A percentile compares a stretch with the other conserved stretches of the same genome.
Evolutionary conservation across 371 early-diverging fungal species (phyloP).

Genomic region (Quaeritorhiza haematococci): DNA sequence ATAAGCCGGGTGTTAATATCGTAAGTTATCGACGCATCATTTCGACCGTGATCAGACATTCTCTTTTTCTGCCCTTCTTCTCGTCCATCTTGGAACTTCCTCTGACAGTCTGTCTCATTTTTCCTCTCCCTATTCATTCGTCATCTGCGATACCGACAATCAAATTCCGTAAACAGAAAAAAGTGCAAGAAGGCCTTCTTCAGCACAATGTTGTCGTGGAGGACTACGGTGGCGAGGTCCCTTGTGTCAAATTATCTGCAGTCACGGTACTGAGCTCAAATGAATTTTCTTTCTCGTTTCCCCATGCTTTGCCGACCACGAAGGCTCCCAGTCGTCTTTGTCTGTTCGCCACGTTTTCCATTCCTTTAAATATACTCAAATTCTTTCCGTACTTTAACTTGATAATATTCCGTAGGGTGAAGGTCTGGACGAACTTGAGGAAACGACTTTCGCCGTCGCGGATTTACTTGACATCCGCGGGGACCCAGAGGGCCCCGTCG

Average conservation of each 20-base stretch:
- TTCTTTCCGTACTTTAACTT: too few species aligned
- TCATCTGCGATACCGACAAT: neutral
- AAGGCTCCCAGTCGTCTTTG: too few species aligned
- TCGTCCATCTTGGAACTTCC: too few species aligned
- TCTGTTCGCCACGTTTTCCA: too few species aligned
- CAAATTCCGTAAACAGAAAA: slow-evolving; percentile 20
- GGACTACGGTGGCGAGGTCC: slow-evolving; percentile 92
- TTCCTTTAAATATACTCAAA: too few species aligned
- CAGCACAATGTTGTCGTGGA: slow-evolving; percentile 79
- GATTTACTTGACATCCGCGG: slow-evolving; percentile 77
- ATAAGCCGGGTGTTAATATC: slow-evolving; percentile 77
- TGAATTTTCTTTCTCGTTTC: neutral
- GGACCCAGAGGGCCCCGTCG: slow-evolving; percentile 63
- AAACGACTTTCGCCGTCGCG: slow-evolving; percentile 77
- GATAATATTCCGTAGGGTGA: slow-evolving; percentile 46
- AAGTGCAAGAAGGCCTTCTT: slow-evolving; percentile 73
- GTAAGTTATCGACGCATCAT: slow-evolving; percentile 13
- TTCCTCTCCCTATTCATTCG: too few species aligned
- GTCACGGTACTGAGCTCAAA: slow-evolving; percentile 47
- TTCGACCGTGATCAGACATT: too few species aligned
- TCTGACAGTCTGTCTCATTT: too few species aligned
- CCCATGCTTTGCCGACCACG: neutral
- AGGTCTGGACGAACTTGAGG: slow-evolving; percentile 82
- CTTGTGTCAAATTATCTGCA: slow-evolving; percentile 82
- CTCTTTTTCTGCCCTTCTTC: too few species aligned